Percentiles rank a stretch among this genome's conserved stretches.
These are phyloP conservation scores for Tolypocladium amazonense DNA, from an alignment of 2,329 filamentous ascomycete genomes.

Conservation along the genomic window DNA sequence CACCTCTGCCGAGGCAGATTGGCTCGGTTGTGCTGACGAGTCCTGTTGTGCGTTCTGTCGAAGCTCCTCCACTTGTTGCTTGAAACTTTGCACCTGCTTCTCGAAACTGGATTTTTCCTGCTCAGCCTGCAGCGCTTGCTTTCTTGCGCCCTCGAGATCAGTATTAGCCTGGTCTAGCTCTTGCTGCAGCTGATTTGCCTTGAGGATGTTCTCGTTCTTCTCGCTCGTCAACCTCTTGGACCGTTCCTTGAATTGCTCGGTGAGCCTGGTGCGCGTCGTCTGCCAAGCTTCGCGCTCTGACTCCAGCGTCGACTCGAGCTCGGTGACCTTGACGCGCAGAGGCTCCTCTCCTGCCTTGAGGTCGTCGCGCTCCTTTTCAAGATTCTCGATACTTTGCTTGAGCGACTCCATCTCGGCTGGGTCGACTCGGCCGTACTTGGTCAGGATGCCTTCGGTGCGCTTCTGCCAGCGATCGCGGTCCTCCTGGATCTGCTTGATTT, in stretches of 20 bases:
- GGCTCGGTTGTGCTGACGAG: slow-evolving; percentile 25
- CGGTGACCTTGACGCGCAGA: slow-evolving; percentile 42
- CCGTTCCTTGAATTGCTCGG: slow-evolving; percentile 54
- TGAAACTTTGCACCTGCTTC: slow-evolving; percentile 32
- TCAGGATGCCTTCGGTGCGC: slow-evolving; percentile 87
- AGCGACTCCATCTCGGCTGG: slow-evolving; percentile 85
- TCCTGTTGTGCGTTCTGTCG: slow-evolving; percentile 13
- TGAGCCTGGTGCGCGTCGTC: slow-evolving; percentile 39
- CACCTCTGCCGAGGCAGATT: slow-evolving; percentile 32
- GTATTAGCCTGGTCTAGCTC: slow-evolving; percentile 34
- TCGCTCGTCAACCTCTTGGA: slow-evolving; percentile 43
- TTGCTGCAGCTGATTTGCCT: slow-evolving; percentile 41
- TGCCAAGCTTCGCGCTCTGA: slow-evolving; percentile 45
- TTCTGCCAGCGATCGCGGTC: slow-evolving; percentile 95
- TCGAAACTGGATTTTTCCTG: slow-evolving; percentile 26
- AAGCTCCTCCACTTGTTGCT: slow-evolving; percentile 28
- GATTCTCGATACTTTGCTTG: slow-evolving; percentile 60
- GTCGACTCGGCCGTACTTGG: slow-evolving; percentile 91
- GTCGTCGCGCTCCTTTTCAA: slow-evolving; percentile 55
- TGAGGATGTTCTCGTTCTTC: slow-evolving; percentile 39
- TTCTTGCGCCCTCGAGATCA: slow-evolving; percentile 44
- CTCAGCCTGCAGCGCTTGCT: slow-evolving; percentile 19
- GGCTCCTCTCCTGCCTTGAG: slow-evolving; percentile 38
- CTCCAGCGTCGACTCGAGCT: slow-evolving; percentile 41
- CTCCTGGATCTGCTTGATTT: slow-evolving; percentile 79